A percentile compares a stretch with the other conserved stretches of the same genome.
phyloP scores from a whole-genome alignment of 768 basidiomycete genomes.

The Udeniomyces megalosporus region DNA sequence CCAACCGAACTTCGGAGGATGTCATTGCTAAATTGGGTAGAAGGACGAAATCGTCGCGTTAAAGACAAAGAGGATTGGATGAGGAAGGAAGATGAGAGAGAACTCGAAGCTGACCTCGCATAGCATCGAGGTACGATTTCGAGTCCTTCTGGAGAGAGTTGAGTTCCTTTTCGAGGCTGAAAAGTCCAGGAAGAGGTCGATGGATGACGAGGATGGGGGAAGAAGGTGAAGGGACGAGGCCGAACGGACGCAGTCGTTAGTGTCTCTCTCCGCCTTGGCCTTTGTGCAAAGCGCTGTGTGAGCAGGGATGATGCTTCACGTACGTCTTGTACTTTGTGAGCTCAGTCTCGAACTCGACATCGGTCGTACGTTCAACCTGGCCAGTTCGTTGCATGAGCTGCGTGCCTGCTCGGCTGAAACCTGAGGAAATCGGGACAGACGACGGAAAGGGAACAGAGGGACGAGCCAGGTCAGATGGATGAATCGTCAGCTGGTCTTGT shows the following conservation, averaged over 20 bases:
- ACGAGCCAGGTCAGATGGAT: too few relatives aligned
- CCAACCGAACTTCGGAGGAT: constrained; percentile 74
- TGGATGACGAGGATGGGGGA: not conserved
- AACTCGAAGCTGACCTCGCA: constrained; percentile 51
- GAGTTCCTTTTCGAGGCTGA: constrained; percentile 91
- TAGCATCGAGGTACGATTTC: constrained; percentile 85
- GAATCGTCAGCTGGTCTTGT: too few relatives aligned
- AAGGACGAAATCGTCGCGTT: not conserved
- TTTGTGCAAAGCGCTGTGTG: too few relatives aligned
- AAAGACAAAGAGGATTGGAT: not conserved
- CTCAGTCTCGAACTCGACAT: constrained; percentile 82
- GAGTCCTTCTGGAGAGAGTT: constrained; percentile 83
- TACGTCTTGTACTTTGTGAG: constrained; percentile 80
- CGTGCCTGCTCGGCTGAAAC: constrained; percentile 72
- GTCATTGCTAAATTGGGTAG: constrained; percentile 56
- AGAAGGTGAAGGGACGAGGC: not conserved
- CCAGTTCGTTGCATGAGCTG: constrained; percentile 96
- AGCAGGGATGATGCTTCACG: too few relatives aligned
- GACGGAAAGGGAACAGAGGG: not conserved
- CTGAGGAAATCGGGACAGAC: too few relatives aligned
- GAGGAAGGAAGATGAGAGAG: not conserved
- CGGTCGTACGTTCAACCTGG: constrained; percentile 88
- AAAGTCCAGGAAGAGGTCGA: not conserved
- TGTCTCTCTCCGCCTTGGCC: too few relatives aligned
- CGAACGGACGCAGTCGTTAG: not conserved